phyloP scores from a whole-genome alignment of 257 asterid genomes.

The Euphrasia confusa region DNA sequence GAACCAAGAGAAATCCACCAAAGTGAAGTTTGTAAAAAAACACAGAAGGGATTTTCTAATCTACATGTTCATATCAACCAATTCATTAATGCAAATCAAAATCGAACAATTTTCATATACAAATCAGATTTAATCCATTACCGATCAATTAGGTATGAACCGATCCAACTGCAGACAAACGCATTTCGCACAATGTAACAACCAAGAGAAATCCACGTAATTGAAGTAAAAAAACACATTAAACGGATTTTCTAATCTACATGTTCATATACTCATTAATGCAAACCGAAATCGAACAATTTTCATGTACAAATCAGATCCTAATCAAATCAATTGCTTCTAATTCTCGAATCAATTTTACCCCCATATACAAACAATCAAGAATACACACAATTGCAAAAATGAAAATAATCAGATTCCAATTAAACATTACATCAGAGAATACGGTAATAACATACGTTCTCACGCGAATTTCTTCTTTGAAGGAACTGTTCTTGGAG shows the following conservation, averaged over 20 bases:
- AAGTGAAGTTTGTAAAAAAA: background rate
- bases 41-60: no score
- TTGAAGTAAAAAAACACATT: background rate
- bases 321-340: background rate
- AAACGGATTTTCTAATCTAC: background rate
- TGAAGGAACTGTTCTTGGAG: constrained; percentile 72
- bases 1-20: background rate
- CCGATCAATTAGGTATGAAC: constrained; percentile 93
- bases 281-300: no score
- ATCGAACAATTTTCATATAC: no score
- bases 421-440: background rate
- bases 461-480: constrained; percentile 57
- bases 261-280: background rate
- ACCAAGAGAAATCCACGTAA: background rate
- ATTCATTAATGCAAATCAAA: no score
- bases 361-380: background rate
- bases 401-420: no score
- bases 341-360: background rate
- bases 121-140: constrained; percentile 49
- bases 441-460: constrained; percentile 35
- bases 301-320: background rate
- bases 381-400: constrained; percentile 6
- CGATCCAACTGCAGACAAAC: constrained; percentile 71
- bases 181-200: constrained; percentile 1
- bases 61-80: constrained; percentile 1